phyloP scores from a whole-genome alignment of 2,329 filamentous ascomycete species.

The Penicillium sp. region DNA sequence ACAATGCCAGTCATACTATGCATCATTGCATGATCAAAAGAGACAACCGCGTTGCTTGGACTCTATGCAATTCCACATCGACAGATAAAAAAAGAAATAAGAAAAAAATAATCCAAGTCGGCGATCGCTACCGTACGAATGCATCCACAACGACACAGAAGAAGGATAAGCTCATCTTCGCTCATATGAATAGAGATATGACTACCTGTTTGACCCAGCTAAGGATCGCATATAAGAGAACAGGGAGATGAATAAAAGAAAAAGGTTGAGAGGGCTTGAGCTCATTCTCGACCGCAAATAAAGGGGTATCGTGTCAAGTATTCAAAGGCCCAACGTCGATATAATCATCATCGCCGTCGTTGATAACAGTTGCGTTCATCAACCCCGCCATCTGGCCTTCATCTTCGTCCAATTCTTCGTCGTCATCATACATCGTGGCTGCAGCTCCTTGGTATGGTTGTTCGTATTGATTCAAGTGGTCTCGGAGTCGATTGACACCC shows the following conservation, averaged over 20 bases:
- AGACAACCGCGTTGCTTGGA: constrained; percentile 9
- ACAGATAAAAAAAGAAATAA: neutral
- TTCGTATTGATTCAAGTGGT: constrained; percentile 65
- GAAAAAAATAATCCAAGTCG: constrained; percentile 9
- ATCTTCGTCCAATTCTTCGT: constrained; percentile 46
- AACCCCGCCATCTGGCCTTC: constrained; percentile 43
- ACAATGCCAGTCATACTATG: neutral
- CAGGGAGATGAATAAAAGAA: constrained; percentile 11
- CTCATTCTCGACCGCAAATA: constrained; percentile 18
- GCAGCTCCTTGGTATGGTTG: constrained; percentile 33
- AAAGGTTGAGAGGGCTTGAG: constrained; percentile 2
- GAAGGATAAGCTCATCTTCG: constrained; percentile 20
- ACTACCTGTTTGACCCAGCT: constrained; percentile 17
- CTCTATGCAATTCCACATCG: constrained; percentile 15
- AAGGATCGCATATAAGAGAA: constrained; percentile 9
- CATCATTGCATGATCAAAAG: neutral
- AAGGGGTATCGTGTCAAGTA: constrained; percentile 38
- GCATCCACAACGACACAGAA: constrained; percentile 29
- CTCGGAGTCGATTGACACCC: constrained; percentile 74
- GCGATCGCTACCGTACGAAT: constrained; percentile 27
- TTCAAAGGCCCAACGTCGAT: constrained; percentile 38
- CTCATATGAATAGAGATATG: constrained; percentile 29
- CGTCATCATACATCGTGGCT: constrained; percentile 47
- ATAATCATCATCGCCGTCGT: constrained; percentile 45
- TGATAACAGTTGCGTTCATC: constrained; percentile 44